Conservation (phyloP, 2,329 filamentous ascomycete species). For the Exophiala lecanii-corni region DNA sequence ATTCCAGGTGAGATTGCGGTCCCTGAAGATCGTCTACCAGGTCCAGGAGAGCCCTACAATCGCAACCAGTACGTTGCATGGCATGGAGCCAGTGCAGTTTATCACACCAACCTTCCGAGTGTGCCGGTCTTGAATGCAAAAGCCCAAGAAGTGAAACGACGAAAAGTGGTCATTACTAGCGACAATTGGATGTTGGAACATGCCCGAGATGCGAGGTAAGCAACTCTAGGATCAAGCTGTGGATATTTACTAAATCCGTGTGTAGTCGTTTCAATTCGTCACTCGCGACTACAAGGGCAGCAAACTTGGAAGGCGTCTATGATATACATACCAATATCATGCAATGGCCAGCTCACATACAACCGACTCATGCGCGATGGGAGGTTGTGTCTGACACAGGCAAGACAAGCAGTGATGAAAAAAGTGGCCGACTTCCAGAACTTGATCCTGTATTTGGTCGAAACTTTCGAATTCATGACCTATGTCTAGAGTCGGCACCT, state of each 20-base stretch:
- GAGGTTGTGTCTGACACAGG: conserved; percentile 55
- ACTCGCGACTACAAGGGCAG: conserved; percentile 63
- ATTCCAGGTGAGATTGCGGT: conserved; percentile 89
- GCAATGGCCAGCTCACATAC: conserved; percentile 82
- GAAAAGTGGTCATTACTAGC: conserved; percentile 82
- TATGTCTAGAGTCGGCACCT: conserved; percentile 54
- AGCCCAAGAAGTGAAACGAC: conserved; percentile 69
- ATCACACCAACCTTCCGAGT: conserved; percentile 75
- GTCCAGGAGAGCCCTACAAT: conserved; percentile 84
- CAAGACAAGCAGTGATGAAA: conserved; percentile 18
- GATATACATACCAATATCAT: conserved; percentile 91
- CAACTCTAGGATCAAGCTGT: conserved; percentile 1
- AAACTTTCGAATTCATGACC: conserved; percentile 61
- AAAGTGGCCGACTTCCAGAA: conserved; percentile 44
- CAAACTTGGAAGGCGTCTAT: conserved; percentile 73
- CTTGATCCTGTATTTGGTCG: conserved; percentile 56
- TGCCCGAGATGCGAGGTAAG: conserved; percentile 79
- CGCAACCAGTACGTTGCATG: conserved; percentile 98
- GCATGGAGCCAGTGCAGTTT: conserved; percentile 94
- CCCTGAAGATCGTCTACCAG: conserved; percentile 73
- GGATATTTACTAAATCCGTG: conserved; percentile 11
- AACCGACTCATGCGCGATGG: conserved; percentile 81
- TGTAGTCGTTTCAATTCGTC: conserved; percentile 75
- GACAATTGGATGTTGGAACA: conserved; percentile 97
- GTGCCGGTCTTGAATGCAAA: conserved; percentile 74